Evolutionary conservation across 2,329 filamentous ascomycete genomes (phyloP).

Genomic region (Hypoxylon sp.): DNA sequence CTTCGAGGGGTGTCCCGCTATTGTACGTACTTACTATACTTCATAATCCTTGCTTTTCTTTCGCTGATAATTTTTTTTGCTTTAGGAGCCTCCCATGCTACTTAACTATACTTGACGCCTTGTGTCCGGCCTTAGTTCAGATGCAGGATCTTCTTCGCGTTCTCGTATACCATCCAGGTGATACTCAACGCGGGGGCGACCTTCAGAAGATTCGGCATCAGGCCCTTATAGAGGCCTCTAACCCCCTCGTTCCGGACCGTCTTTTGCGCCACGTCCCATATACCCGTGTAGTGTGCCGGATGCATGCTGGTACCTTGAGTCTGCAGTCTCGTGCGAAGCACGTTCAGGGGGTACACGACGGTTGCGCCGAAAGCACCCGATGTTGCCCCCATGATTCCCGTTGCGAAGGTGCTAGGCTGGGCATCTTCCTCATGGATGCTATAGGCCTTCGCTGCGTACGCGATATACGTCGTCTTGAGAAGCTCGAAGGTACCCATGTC

Average conservation of each 20-base stretch:
- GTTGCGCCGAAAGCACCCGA: slow-evolving; percentile 93
- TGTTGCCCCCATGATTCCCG: slow-evolving; percentile 89
- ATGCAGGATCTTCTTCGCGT: slow-evolving; percentile 80
- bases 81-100: neutral
- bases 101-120: neutral
- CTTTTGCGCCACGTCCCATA: slow-evolving; percentile 87
- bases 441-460: slow-evolving; percentile 76
- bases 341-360: slow-evolving; percentile 95
- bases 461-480: slow-evolving; percentile 81
- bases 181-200: slow-evolving; percentile 97
- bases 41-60: slow-evolving; percentile 2
- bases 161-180: slow-evolving; percentile 94
- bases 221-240: slow-evolving; percentile 90
- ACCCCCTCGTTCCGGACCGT: slow-evolving; percentile 87
- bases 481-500: slow-evolving; percentile 97
- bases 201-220: slow-evolving; percentile 96
- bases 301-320: slow-evolving; percentile 96
- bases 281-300: slow-evolving; percentile 89
- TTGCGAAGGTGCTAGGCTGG: slow-evolving; percentile 83
- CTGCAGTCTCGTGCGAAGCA: slow-evolving; percentile 91
- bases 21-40: neutral
- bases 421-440: slow-evolving; percentile 88
- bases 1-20: slow-evolving; percentile 3
- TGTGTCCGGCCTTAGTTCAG: slow-evolving; percentile 58
- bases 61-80: neutral